Percentiles rank a stretch among this genome's conserved stretches.
These are phyloP conservation scores for Atractiella rhizophila DNA, from an alignment of 768 basidiomycete species.

Conservation along the genomic window DNA sequence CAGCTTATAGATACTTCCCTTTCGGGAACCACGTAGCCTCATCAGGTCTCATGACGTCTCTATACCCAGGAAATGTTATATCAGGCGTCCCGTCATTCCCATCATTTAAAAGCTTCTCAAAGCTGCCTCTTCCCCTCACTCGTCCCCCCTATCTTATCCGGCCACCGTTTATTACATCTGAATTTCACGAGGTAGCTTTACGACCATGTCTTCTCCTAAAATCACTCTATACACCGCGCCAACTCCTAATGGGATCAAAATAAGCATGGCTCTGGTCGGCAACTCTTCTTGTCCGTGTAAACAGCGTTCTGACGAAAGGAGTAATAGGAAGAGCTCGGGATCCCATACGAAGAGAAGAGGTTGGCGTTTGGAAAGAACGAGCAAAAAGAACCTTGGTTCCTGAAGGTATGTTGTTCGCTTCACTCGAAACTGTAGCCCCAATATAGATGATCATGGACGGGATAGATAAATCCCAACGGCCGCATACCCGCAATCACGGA, in stretches of 20 bases:
- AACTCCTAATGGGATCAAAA: background rate
- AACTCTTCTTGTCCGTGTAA: background rate
- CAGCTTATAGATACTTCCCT: too few relatives aligned
- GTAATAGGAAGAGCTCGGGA: too few relatives aligned
- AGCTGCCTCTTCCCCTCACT: too few relatives aligned
- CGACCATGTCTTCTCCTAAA: too few relatives aligned
- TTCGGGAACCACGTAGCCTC: too few relatives aligned
- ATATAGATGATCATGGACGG: background rate
- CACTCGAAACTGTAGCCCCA: constrained; percentile 4
- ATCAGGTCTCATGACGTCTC: too few relatives aligned
- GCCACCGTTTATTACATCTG: too few relatives aligned
- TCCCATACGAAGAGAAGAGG: constrained; percentile 7
- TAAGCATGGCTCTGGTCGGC: background rate
- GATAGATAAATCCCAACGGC: constrained; percentile 21
- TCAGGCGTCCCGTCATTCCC: too few relatives aligned
- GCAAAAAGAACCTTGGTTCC: constrained; percentile 63
- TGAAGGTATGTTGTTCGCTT: constrained; percentile 24
- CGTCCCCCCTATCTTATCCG: too few relatives aligned
- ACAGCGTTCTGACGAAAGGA: background rate
- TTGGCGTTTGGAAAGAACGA: constrained; percentile 37
- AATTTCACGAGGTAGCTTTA: too few relatives aligned
- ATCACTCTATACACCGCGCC: background rate
- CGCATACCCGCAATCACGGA: constrained; percentile 22
- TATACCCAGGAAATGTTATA: too few relatives aligned
- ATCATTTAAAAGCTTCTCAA: too few relatives aligned